Evolutionary conservation across 2,329 filamentous ascomycete genomes (phyloP), one percentile per base, ranked within the genome.

Genomic region (Aspergillus clavatus): DNA sequence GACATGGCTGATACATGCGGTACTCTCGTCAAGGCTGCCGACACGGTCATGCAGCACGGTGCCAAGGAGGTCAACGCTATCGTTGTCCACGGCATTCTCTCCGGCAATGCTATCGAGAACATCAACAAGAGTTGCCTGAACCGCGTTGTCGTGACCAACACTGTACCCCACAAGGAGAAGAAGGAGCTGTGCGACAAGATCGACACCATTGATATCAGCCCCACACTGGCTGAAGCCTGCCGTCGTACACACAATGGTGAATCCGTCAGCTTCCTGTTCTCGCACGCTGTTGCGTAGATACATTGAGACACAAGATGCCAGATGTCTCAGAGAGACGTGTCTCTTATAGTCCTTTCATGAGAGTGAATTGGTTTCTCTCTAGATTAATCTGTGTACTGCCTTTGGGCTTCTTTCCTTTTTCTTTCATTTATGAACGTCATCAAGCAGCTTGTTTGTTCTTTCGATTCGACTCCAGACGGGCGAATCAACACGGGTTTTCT

Each of bases 1-100:
- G 91, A 97, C 66, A 96, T 97, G 89, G 90, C 90, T 24, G 91
- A 97, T 65, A 96, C 91, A 3, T 96, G 90, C 67, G 89, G 89
- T 56, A 95, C 89, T 1, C 75, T 87, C 10, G 81, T 78, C 67
- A 97, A 97, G 73, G 93, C 90, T 2, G 93, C 91, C 12, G 84
- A 88, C 46, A 91, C 90, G 0, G 81, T 97, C 42, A 87, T 91
- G 67, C 79, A 88, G 58, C 85, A 96, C 61, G 88, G 89, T 24
- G 91, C 93, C 1, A 82, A 82, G 55, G 83, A 94, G 63, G 89
- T 95, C 28, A 88, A 95, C 52, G 93, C 93, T 19, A 94, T 97
- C 55, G 93, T 97, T 47, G 96, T 91, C 1, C 91, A 96, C 64
- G 90, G 89, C 27, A 95, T 96, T 47, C 73, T 97, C 41, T 89